These are phyloP conservation scores for Adenanthera pavonina DNA, from an alignment of 306 rosid species.

Conservation along the genomic window DNA sequence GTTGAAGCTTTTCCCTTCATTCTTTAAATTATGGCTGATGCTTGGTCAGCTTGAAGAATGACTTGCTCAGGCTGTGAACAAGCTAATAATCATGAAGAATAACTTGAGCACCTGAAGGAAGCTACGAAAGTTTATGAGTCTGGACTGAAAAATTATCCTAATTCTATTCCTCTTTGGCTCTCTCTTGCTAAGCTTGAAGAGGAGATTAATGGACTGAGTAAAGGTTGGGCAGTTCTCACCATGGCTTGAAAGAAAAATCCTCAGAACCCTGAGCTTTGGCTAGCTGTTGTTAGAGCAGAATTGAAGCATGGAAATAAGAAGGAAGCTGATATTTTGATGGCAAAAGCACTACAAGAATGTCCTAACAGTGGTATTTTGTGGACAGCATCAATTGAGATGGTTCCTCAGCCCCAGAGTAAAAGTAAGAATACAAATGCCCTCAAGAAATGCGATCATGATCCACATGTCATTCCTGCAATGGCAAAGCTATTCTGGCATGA, in stretches of 20 bases:
- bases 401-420: conserved; percentile 87
- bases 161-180: conserved; percentile 76
- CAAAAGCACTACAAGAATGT: conserved; percentile 89
- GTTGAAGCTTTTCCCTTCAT: conserved; percentile 72
- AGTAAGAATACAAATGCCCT: conserved; percentile 88
- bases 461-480: conserved; percentile 84
- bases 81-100: conserved; percentile 45
- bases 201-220: conserved; percentile 81
- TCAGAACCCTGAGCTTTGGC: conserved; percentile 90
- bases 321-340: conserved; percentile 93
- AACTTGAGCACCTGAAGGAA: conserved; percentile 63
- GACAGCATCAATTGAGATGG: conserved; percentile 95
- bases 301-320: conserved; percentile 79
- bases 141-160: conserved; percentile 77
- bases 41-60: conserved; percentile 92
- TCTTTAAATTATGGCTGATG: conserved; percentile 90
- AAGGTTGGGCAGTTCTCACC: conserved; percentile 85
- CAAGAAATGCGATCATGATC: conserved; percentile 90
- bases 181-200: conserved; percentile 91
- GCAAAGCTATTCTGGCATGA: conserved; percentile 88
- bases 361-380: conserved; percentile 85
- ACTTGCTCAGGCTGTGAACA: conserved; percentile 47
- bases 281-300: conserved; percentile 87
- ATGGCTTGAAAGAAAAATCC: conserved; percentile 91
- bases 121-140: conserved; percentile 80